phyloP scores from a whole-genome alignment of 176 grass and related monocot genomes.

The Musa troglodytarum region DNA sequence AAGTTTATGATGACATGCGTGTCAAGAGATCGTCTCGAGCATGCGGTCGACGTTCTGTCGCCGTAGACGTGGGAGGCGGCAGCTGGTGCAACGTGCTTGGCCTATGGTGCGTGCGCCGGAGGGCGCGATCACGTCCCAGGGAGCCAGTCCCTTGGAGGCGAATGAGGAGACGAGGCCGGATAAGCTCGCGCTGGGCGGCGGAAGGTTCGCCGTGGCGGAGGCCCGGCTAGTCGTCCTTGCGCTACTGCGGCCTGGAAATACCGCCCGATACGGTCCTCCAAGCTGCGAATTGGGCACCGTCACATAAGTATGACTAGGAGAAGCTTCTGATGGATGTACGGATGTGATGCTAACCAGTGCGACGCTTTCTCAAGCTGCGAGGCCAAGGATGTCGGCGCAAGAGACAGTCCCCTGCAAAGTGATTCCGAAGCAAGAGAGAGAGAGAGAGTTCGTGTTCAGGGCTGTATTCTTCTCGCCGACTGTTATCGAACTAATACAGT shows the following conservation, averaged over 20 bases:
- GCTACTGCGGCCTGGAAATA: slow-evolving; percentile 26
- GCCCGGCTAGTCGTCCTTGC: slow-evolving; percentile 37
- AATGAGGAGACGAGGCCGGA: slow-evolving; percentile 33
- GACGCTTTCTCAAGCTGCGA: slow-evolving; percentile 51
- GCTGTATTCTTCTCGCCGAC: slow-evolving; percentile 43
- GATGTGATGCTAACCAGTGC: slow-evolving; percentile 8
- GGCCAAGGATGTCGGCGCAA: slow-evolving; percentile 48
- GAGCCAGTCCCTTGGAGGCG: slow-evolving; percentile 31
- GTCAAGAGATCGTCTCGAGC: no score
- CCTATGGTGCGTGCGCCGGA: slow-evolving; percentile 69
- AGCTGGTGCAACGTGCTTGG: slow-evolving; percentile 36
- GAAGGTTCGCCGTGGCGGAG: slow-evolving; percentile 42
- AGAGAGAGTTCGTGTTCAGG: slow-evolving; percentile 32
- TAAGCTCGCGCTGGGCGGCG: slow-evolving; percentile 19
- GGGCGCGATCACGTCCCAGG: slow-evolving; percentile 56
- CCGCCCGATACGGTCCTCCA: slow-evolving; percentile 31
- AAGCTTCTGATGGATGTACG: no score
- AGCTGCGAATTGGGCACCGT: slow-evolving; percentile 9
- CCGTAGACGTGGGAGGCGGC: slow-evolving; percentile 42
- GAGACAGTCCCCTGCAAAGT: slow-evolving; percentile 26
- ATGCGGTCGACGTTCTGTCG: slow-evolving; percentile 26
- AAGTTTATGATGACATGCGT: no score
- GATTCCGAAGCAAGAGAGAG: slow-evolving; percentile 34
- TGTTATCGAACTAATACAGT: no score
- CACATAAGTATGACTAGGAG: no score